Base-by-base conservation (phyloP, 1,284 basidiomycete species). In the Trametes sp. region DNA sequence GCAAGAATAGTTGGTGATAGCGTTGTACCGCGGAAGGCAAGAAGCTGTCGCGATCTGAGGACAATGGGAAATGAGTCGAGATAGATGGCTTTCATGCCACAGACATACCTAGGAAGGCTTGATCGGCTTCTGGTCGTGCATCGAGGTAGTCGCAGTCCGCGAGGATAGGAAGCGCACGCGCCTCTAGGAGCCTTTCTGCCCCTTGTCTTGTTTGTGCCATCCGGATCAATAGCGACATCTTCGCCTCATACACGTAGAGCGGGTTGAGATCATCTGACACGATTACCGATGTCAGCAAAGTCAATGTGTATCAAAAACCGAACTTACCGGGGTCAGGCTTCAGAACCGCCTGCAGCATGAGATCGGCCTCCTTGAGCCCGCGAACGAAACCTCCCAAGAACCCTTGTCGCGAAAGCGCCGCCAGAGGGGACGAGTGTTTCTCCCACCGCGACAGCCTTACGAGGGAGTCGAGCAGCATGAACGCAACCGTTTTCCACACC, bases 401-500 rank as follows among this genome's bases (percentile, higher is more conserved):
- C 0, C 96, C 96, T 68, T 92, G 88, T 59, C 88, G 85, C 24
- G 84, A 83, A 29, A 98, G 78, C 1, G 90, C 81, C 4, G 81
- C 75, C 41, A 93, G 75, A 6, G 92, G 78, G 7, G 79, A 69
- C 57, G 87, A 82, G 23, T 85, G 85, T 72, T 85, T 88, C 69
- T 93, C 90, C 59, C 80, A 74, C 14, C 84, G 84, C 28, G 87
- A 90, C 1, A 93, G 74, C 65, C 90, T 80, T 58, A 90, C 82
- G 11, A 96, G 80, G 13, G 91, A 86, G 74, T 96, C 93, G 54
- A 97, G 81, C 6, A 94, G 81, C 78, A 94, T 92, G 73, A 96
- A 97, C 21, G 94, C 92, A 29, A 96, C 89, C 21, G 96, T 97
- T 79, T 96, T 94, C 96, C 96, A 98, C 0, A 98, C 93, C 74